phyloP scores from a whole-genome alignment of 345 rosid species.

The Salix arbutifolia region DNA sequence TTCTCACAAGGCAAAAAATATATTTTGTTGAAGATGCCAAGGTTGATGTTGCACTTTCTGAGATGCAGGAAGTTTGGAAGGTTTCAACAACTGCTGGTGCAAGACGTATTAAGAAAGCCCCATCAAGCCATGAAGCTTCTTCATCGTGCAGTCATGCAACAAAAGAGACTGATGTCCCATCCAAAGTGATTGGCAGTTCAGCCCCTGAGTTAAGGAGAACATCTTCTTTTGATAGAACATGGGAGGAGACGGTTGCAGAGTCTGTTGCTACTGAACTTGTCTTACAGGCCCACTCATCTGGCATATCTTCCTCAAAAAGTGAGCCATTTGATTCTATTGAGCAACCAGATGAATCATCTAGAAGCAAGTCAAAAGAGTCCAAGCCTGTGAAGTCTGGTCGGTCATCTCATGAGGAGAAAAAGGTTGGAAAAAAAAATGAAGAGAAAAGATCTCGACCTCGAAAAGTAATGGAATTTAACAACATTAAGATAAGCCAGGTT shows the following conservation, averaged over 20 bases:
- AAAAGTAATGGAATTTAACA: slow-evolving; percentile 84
- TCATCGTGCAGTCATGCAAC: slow-evolving; percentile 42
- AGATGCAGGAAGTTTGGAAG: slow-evolving; percentile 88
- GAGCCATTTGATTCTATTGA: slow-evolving; percentile 44
- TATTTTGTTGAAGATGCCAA: background rate
- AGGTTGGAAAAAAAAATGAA: slow-evolving; percentile 67
- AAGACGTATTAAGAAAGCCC: slow-evolving; percentile 80
- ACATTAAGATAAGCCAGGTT: slow-evolving; percentile 96
- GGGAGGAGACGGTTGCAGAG: slow-evolving; percentile 95
- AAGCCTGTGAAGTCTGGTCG: slow-evolving; percentile 68
- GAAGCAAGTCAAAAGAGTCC: slow-evolving; percentile 61
- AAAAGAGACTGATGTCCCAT: slow-evolving; percentile 58
- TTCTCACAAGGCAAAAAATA: background rate
- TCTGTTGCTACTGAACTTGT: slow-evolving; percentile 82
- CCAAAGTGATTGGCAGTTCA: slow-evolving; percentile 46
- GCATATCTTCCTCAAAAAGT: slow-evolving; percentile 45
- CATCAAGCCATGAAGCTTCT: slow-evolving; percentile 51
- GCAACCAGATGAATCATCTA: slow-evolving; percentile 65
- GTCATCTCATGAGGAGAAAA: slow-evolving; percentile 84
- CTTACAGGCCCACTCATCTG: slow-evolving; percentile 54
- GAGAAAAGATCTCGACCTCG: slow-evolving; percentile 90
- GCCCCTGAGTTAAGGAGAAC: slow-evolving; percentile 73
- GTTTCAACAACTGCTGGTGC: slow-evolving; percentile 84
- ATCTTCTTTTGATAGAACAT: slow-evolving; percentile 76
- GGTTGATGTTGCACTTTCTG: slow-evolving; percentile 12